Percentiles rank a stretch among this genome's conserved stretches.
phyloP scores from a whole-genome alignment of 192 early-diverging fungal species.

The Tieghemiomyces parasiticus region DNA sequence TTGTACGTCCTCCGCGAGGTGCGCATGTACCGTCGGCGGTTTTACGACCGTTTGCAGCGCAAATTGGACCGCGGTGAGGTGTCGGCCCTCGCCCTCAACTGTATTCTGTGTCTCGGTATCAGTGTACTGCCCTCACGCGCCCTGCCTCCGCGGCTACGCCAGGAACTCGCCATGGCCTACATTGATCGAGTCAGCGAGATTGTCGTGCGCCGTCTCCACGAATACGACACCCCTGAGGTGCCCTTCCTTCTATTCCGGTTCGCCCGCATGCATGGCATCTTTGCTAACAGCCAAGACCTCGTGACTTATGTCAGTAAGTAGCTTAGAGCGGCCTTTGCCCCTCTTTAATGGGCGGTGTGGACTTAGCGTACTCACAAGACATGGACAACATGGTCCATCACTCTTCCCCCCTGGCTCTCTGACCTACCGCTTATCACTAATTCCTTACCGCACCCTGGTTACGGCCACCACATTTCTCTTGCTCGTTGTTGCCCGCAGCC shows the following conservation, averaged over 20 bases:
- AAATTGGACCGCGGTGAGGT: background rate
- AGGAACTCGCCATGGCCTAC: background rate
- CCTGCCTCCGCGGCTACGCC: background rate
- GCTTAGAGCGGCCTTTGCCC: too few relatives aligned
- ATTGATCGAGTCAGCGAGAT: background rate
- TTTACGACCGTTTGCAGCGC: conserved; percentile 3
- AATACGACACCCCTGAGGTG: background rate
- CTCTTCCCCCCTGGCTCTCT: too few relatives aligned
- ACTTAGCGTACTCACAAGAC: too few relatives aligned
- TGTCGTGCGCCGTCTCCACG: background rate
- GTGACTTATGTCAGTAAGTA: too few relatives aligned
- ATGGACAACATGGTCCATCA: too few relatives aligned
- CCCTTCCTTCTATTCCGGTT: background rate
- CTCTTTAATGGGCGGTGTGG: too few relatives aligned
- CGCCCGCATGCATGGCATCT: background rate
- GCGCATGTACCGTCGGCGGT: background rate
- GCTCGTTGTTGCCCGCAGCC: too few relatives aligned
- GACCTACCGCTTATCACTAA: too few relatives aligned
- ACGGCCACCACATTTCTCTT: too few relatives aligned
- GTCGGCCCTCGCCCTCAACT: conserved; percentile 3
- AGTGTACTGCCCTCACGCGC: background rate
- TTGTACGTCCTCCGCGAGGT: background rate
- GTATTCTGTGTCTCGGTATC: too few relatives aligned
- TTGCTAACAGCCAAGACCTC: background rate
- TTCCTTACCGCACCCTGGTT: too few relatives aligned